These are phyloP conservation scores for Phytophthora pinifolia DNA, from an alignment of 352 stramenopile genomes.

Conservation along the genomic window DNA sequence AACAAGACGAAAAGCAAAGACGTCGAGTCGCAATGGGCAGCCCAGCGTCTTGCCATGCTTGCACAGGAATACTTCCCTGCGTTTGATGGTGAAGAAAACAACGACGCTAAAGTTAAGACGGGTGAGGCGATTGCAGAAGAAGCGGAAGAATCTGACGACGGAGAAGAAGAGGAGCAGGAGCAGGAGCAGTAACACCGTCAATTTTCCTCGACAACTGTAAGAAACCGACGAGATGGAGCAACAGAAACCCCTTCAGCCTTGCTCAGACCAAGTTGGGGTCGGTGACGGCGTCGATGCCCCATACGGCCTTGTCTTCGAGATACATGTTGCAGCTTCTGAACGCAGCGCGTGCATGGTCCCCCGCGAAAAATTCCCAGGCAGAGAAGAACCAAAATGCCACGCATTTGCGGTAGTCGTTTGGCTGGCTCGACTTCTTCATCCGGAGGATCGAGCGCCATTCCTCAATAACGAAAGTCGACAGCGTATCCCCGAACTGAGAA, in stretches of 20 bases:
- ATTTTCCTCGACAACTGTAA: conserved; percentile 20
- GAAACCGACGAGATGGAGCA: conserved; percentile 21
- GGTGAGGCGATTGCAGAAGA: conserved; percentile 18
- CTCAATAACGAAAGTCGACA: conserved; percentile 69
- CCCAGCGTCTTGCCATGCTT: conserved; percentile 50
- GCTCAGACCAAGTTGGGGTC: conserved; percentile 30
- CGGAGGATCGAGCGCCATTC: conserved; percentile 77
- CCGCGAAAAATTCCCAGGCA: conserved; percentile 81
- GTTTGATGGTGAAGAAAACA: conserved; percentile 33
- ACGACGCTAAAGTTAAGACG: conserved; percentile 16
- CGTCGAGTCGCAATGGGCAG: conserved; percentile 58
- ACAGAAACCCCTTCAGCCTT: background rate
- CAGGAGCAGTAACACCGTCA: conserved; percentile 9
- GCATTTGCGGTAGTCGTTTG: conserved; percentile 88
- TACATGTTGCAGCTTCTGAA: conserved; percentile 89
- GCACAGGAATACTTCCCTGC: conserved; percentile 71
- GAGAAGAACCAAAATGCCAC: conserved; percentile 89
- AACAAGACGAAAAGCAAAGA: conserved; percentile 58
- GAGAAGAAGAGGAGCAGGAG: conserved; percentile 11
- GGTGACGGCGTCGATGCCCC: conserved; percentile 28
- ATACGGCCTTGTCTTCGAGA: conserved; percentile 67
- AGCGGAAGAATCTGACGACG: conserved; percentile 33
- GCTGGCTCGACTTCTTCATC: conserved; percentile 83
- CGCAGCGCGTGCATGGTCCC: conserved; percentile 66
- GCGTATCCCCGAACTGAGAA: conserved; percentile 73